Conservation (phyloP, 768 basidiomycete species). For the Suillus brevipes region DNA sequence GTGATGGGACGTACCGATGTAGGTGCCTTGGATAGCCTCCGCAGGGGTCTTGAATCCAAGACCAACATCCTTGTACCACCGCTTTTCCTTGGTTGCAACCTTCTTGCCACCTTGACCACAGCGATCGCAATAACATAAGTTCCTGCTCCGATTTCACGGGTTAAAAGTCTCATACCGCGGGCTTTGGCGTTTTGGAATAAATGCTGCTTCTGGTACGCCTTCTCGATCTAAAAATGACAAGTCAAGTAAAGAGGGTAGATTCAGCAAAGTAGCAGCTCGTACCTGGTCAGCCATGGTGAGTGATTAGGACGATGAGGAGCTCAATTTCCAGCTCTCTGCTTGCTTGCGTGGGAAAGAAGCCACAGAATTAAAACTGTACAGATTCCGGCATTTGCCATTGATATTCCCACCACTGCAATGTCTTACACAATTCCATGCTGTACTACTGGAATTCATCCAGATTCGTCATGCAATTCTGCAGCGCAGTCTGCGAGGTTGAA, state of each 20-base stretch:
- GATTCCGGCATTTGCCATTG: conserved; percentile 36
- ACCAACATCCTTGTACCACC: conserved; percentile 99
- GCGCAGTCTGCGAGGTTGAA: not conserved
- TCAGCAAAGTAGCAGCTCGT: conserved; percentile 18
- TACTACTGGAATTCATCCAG: not conserved
- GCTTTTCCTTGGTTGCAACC: conserved; percentile 89
- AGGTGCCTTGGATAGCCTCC: conserved; percentile 94
- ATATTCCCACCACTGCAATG: not conserved
- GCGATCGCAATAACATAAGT: conserved; percentile 13
- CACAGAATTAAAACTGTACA: conserved; percentile 43
- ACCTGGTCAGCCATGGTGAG: conserved; percentile 64
- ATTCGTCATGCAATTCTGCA: not conserved
- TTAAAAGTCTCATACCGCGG: conserved; percentile 62
- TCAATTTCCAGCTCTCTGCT: conserved; percentile 8
- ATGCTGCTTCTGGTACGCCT: conserved; percentile 96
- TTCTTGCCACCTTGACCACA: conserved; percentile 70
- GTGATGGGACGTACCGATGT: conserved; percentile 71
- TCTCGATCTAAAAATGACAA: conserved; percentile 70
- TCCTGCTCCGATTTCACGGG: conserved; percentile 9
- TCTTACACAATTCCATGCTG: not conserved
- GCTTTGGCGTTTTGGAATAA: conserved; percentile 98
- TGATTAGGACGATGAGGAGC: conserved; percentile 14
- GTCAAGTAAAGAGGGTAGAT: not conserved
- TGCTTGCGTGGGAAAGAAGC: conserved; percentile 33
- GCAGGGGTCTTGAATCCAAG: conserved; percentile 95